phyloP scores from a whole-genome alignment of 140 eudicot genomes.

The Ambrosia hybrid region DNA sequence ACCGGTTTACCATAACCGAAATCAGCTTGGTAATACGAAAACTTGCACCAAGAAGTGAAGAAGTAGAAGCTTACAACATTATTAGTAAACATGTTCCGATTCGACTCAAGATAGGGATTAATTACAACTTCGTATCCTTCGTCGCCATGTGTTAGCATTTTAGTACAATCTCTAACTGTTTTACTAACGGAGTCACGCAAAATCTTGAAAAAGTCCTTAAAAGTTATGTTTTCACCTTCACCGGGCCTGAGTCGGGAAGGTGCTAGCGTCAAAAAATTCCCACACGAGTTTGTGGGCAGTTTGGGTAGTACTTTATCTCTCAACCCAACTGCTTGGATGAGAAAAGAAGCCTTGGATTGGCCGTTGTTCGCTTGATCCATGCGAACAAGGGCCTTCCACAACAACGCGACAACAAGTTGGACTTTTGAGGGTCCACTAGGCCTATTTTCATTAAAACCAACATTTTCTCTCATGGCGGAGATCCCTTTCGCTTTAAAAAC shows the following conservation, averaged over 20 bases:
- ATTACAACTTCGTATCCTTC: conserved; percentile 30
- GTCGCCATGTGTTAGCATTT: conserved; percentile 20
- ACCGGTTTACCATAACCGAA: conserved; percentile 35
- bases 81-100: conserved; percentile 10
- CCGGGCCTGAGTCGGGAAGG: conserved; percentile 25
- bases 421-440: conserved; percentile 30
- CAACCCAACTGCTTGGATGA: conserved; percentile 29
- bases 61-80: conserved; percentile 23
- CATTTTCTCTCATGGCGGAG: conserved; percentile 20
- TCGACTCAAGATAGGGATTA: conserved; percentile 25
- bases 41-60: conserved; percentile 39
- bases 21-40: conserved; percentile 28
- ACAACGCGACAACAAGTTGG: conserved; percentile 35
- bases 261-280: conserved; percentile 32
- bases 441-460: not conserved
- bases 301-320: conserved; percentile 30
- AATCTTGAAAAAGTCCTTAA: conserved; percentile 15
- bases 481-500: conserved; percentile 27
- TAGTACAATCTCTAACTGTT: conserved; percentile 29
- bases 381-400: conserved; percentile 33
- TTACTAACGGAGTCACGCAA: conserved; percentile 24
- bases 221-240: conserved; percentile 14
- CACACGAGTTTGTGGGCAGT: conserved; percentile 31
- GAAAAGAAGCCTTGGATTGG: conserved; percentile 24
- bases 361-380: conserved; percentile 24